Base-by-base conservation (phyloP, 108 stramenopile species). In the Chaetoceros tenuissimus region DNA sequence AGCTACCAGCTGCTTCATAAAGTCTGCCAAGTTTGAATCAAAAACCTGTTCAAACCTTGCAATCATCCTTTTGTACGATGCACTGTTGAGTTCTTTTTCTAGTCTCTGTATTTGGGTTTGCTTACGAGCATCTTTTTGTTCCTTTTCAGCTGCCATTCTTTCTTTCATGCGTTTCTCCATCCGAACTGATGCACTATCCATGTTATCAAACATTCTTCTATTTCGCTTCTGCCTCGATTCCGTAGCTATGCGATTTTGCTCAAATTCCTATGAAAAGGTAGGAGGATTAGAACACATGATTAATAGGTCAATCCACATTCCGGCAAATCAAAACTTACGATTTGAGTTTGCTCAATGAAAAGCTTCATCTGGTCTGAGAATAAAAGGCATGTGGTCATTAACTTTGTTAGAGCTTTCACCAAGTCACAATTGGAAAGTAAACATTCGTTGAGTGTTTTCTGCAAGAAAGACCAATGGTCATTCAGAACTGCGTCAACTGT, bases 401-500 rank as follows among this genome's bases (percentile, higher is more conserved):
- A 61, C 47, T 84, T 87, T 0, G 80, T 78, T 31, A 87, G 66
- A 31, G 63, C 63, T 22, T 68, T 48, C 43, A 98, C 64, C 23
- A 99, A 74, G 25, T 80, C 78, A 31, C 63, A 77, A 57, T 91
- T 89, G 18, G 93, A 90, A 53, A 99, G 69, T 30, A 99, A 81
- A 56, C 95, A 98, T 57, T 97, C 95, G 61, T 84, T 82, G 44
- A 97, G 62, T 43, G 89, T 79, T 3, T 69, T 52, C 55, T 89
- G 76, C 43, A 95, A 81, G 64, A 97, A 99, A 29, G 79, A 68
- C 23, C 82, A 67, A 73, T 99, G 99, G 24, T 75, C 66, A 19
- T 60, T 23, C 31, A 97, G 59, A 51, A 98, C 57, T 55, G 95
- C 92, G 57, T 98, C 99, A 19, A 95, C 81, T 24, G 89, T 92